Evolutionary conservation across 1,284 basidiomycete species (phyloP), one percentile per base, ranked within the genome.

Genomic region (Ganoderma lingzhi): DNA sequence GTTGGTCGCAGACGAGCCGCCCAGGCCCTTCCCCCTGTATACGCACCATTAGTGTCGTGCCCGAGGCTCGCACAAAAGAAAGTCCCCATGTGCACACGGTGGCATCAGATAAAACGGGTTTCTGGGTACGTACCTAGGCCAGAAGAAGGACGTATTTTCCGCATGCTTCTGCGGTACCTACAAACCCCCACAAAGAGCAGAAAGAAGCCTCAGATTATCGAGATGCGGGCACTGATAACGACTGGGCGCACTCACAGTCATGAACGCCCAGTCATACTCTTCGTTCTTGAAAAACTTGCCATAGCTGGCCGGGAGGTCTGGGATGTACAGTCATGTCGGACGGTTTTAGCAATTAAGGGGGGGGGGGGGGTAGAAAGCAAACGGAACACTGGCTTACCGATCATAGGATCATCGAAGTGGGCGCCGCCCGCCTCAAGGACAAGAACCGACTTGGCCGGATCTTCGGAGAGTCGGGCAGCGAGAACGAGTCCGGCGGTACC

Each of bases 341-440:
- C 14, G 15, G 10, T 28, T n/a, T 28, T 23, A 51, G 48, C 48
- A 19, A 15, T 9, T 12, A 42, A 9, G 32, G 39, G 30, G 51
- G 12, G 12, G 30, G 12, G 14, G n/a, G 28, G 12, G 35, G n/a
- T n/a, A n/a, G 42, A 48, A 15, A 51, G 17, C 2, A n/a, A 71
- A 59, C 15, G 37, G n/a, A 41, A 59, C 23, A 19, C 2, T 9
- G 5, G 32, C 63, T 61, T 51, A 68, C 67, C 60, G 35, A 81
- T 75, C n/a, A 75, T 73, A 9, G 76, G 76, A 64, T 83, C 80
- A 44, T 79, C 74, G 17, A 81, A 58, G 62, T 80, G 78, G 15
- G 75, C 76, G 17, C 73, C 73, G 10, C 84, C 83, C 4, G 82
- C 82, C 73, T 84, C 83, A 19, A 84, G 73, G 10, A 84, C 80